Percentiles rank a stretch among this genome's conserved stretches.
These are phyloP conservation scores for Penicillium dipodomyicola DNA, from an alignment of 495 filamentous ascomycete species.

Conservation along the genomic window DNA sequence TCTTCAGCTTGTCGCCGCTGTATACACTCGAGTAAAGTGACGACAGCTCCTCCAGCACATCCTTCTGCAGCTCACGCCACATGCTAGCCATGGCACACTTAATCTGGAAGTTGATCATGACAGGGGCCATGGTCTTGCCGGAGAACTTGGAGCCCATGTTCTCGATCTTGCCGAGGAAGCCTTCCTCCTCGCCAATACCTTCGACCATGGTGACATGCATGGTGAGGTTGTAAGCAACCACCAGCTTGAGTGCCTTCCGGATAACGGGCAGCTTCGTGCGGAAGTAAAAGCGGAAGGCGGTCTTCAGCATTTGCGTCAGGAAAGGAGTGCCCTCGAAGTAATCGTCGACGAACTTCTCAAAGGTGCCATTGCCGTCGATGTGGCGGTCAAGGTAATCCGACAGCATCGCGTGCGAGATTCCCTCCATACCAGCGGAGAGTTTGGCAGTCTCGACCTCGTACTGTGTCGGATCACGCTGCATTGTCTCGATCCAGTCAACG, in stretches of 20 bases:
- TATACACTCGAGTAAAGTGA: constrained; percentile 88
- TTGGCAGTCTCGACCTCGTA: constrained; percentile 83
- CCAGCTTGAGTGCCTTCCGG: constrained; percentile 85
- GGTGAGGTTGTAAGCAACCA: constrained; percentile 90
- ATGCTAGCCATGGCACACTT: constrained; percentile 91
- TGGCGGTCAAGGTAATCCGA: constrained; percentile 90
- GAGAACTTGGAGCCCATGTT: constrained; percentile 73
- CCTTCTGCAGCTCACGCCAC: constrained; percentile 95
- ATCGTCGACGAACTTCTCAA: constrained; percentile 87
- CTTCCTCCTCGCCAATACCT: constrained; percentile 75
- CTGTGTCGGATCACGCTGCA: constrained; percentile 66
- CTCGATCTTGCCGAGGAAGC: constrained; percentile 74
- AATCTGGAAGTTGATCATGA: constrained; percentile 98
- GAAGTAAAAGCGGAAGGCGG: constrained; percentile 82
- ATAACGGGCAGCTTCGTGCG: constrained; percentile 80
- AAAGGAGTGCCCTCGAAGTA: constrained; percentile 93
- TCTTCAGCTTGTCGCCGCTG: constrained; percentile 88
- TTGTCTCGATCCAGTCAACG: constrained; percentile 83
- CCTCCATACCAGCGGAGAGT: constrained; percentile 79
- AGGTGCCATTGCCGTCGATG: constrained; percentile 71
- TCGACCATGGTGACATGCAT: constrained; percentile 89
- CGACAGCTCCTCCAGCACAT: constrained; percentile 88
- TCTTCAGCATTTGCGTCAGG: constrained; percentile 90
- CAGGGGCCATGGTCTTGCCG: constrained; percentile 84
- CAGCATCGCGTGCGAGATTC: constrained; percentile 70